Evolutionary conservation across 2,329 filamentous ascomycete species (phyloP).

Genomic region (Ceratocystis cubensis): DNA sequence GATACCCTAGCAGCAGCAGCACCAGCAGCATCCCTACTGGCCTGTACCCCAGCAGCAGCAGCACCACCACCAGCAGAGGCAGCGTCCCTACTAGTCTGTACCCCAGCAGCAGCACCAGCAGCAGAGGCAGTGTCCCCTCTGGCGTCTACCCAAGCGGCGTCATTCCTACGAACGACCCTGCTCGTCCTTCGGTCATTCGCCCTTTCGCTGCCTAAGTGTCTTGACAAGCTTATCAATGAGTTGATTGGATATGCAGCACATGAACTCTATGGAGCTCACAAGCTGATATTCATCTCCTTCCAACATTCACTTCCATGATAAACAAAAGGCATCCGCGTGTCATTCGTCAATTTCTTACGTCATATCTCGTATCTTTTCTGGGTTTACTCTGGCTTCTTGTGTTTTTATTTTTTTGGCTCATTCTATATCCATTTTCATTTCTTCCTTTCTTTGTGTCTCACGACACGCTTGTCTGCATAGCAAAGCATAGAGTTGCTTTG

Average conservation of each 20-base stretch:
- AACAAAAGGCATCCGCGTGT: neutral
- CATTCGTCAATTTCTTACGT: neutral
- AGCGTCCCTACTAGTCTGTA: too few relatives aligned
- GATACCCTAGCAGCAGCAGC: too few relatives aligned
- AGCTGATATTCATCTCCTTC: neutral
- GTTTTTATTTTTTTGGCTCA: neutral
- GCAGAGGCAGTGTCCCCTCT: neutral
- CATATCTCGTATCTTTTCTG: conserved; percentile 1
- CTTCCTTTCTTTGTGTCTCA: neutral
- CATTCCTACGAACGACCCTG: too few relatives aligned
- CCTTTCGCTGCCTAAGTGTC: conserved; percentile 14
- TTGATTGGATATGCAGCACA: neutral
- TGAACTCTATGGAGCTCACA: neutral
- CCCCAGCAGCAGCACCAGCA: too few relatives aligned
- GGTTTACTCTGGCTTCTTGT: neutral
- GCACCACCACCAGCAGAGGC: too few relatives aligned
- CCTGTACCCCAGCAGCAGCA: too few relatives aligned
- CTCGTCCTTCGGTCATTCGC: neutral
- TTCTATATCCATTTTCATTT: neutral
- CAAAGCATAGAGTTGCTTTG: neutral
- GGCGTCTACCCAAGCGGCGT: too few relatives aligned
- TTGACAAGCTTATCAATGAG: neutral
- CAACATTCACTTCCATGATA: neutral
- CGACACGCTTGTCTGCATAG: neutral
- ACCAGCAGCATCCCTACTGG: too few relatives aligned